Conservation (phyloP, 1,284 basidiomycete genomes). For the Ceraceosorus guamensis region DNA sequence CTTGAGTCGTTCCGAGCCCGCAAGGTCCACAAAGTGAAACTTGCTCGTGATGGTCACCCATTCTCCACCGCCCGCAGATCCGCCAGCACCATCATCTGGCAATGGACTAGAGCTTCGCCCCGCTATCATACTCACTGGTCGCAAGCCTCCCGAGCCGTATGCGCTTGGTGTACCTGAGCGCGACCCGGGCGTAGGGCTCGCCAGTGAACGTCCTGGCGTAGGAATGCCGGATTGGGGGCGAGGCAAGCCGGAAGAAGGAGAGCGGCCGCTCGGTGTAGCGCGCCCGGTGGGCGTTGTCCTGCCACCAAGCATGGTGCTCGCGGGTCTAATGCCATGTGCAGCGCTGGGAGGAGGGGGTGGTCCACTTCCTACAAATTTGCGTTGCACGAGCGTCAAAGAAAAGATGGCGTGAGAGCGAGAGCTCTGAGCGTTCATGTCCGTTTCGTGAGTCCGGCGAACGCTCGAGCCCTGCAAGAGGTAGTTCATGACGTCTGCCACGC, state of each 20-base stretch:
- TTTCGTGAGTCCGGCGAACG: conserved; percentile 88
- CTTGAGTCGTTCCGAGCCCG: conserved; percentile 74
- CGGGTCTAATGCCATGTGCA: not conserved
- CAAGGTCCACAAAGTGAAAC: conserved; percentile 97
- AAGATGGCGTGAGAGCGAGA: conserved; percentile 98
- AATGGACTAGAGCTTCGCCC: conserved; percentile 1
- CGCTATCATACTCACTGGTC: conserved; percentile 21
- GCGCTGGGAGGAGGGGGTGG: conserved; percentile 20
- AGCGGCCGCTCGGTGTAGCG: conserved; percentile 11
- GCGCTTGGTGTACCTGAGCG: not conserved
- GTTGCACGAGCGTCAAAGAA: conserved; percentile 76
- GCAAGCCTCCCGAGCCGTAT: conserved; percentile 8
- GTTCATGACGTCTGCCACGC: conserved; percentile 81
- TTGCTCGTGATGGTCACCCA: conserved; percentile 77
- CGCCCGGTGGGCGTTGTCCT: conserved; percentile 14
- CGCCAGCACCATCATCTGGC: not conserved
- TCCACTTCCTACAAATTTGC: conserved; percentile 28
- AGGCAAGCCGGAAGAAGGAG: conserved; percentile 11
- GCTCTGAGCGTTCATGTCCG: conserved; percentile 96
- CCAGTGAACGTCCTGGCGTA: not conserved
- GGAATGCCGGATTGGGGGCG: conserved; percentile 14
- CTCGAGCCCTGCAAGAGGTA: conserved; percentile 72
- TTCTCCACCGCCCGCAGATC: conserved; percentile 20
- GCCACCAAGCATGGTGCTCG: conserved; percentile 7
- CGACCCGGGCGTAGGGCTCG: conserved; percentile 6